Evolutionary conservation across 352 stramenopile genomes (phyloP).

Genomic region (Globisporangium apiculatum): DNA sequence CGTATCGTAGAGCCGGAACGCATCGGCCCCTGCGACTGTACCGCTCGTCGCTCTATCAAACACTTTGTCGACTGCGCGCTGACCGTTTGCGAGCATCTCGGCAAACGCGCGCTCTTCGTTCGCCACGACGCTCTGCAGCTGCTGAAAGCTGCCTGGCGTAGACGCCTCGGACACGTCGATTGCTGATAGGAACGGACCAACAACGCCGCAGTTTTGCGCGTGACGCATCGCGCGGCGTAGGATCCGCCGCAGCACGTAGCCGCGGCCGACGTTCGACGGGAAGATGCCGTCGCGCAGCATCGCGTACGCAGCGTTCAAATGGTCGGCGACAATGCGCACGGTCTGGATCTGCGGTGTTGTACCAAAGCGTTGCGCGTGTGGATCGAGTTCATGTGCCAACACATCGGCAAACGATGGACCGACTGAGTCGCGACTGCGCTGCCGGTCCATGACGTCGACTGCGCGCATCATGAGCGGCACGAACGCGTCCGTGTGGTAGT

Average conservation of each 20-base stretch:
- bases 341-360: slow-evolving; percentile 46
- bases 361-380: slow-evolving; percentile 36
- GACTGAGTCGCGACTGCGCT: slow-evolving; percentile 5
- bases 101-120: slow-evolving; percentile 73
- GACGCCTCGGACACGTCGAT: slow-evolving; percentile 43
- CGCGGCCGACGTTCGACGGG: slow-evolving; percentile 92
- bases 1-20: slow-evolving; percentile 72
- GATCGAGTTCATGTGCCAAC: slow-evolving; percentile 38
- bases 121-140: slow-evolving; percentile 58
- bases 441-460: slow-evolving; percentile 37
- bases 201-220: slow-evolving; percentile 52
- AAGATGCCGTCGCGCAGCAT: slow-evolving; percentile 92
- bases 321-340: slow-evolving; percentile 92
- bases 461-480: slow-evolving; percentile 76
- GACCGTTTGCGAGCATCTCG: slow-evolving; percentile 61
- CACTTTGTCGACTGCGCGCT: slow-evolving; percentile 52
- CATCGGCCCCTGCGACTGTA: slow-evolving; percentile 38
- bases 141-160: slow-evolving; percentile 26
- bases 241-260: slow-evolving; percentile 95
- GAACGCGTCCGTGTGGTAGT: slow-evolving; percentile 97
- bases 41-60: slow-evolving; percentile 20
- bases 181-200: slow-evolving; percentile 39
- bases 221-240: slow-evolving; percentile 85
- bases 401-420: slow-evolving; percentile 23
- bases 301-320: slow-evolving; percentile 93